Percentiles rank a stretch among this genome's conserved stretches.
Evolutionary conservation across 495 filamentous ascomycete genomes (phyloP).

Genomic region (Aspergillus ellipticus): DNA sequence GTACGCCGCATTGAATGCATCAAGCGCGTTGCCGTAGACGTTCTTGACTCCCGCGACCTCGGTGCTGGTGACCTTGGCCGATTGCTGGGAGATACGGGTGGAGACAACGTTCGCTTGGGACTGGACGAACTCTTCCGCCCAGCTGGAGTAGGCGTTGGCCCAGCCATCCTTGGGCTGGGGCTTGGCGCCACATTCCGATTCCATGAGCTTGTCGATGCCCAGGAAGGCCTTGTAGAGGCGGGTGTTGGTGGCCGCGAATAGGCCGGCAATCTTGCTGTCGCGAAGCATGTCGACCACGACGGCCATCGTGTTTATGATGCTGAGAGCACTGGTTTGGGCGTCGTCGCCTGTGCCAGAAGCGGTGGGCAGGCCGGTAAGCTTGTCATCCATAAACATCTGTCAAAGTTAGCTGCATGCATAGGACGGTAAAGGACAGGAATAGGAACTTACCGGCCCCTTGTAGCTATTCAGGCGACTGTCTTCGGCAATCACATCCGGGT

Average conservation of each 20-base stretch:
- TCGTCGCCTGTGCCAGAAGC: neutral
- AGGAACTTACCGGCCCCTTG: neutral
- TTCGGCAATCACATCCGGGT: neutral
- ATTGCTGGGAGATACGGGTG: neutral
- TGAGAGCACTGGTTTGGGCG: neutral
- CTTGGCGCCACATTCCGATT: neutral
- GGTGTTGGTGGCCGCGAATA: neutral
- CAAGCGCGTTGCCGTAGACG: neutral
- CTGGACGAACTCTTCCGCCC: neutral
- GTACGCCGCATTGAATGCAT: neutral
- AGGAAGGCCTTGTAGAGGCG: constrained; percentile 1
- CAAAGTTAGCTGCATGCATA: neutral
- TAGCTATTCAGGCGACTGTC: neutral
- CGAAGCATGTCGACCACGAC: neutral
- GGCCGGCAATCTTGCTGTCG: neutral
- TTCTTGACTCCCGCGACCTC: neutral
- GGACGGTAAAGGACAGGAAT: too few relatives aligned
- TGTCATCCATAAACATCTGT: neutral
- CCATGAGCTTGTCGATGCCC: neutral
- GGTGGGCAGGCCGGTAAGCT: neutral
- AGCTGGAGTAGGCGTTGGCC: constrained; percentile 1
- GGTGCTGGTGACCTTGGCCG: neutral
- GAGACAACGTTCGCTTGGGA: neutral
- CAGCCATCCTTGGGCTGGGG: neutral
- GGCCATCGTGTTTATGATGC: constrained; percentile 3